Conservation (phyloP, 768 basidiomycete species). For the Artomyces pyxidatus region DNA sequence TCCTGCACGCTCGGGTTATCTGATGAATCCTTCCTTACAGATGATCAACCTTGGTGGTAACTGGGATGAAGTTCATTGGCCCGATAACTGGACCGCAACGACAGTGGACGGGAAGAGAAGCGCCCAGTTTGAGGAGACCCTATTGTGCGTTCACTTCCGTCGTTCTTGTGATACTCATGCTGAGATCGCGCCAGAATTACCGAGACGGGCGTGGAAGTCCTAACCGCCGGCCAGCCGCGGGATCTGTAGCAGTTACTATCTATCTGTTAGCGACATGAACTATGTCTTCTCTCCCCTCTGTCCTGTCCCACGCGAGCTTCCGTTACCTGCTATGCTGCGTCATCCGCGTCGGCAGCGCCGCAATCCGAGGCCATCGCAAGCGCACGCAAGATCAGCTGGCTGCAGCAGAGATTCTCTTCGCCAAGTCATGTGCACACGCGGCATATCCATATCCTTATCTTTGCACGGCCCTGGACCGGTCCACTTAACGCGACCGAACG, state of each 20-base stretch:
- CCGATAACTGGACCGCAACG: slow-evolving; percentile 94
- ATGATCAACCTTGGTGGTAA: slow-evolving; percentile 88
- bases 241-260: slow-evolving; percentile 19
- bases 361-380: neutral
- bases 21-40: slow-evolving; percentile 29
- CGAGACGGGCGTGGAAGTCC: slow-evolving; percentile 81
- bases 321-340: neutral
- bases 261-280: neutral
- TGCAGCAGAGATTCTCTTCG: neutral
- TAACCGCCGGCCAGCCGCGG: slow-evolving; percentile 51
- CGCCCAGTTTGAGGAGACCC: slow-evolving; percentile 96
- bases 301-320: neutral
- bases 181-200: slow-evolving; percentile 57
- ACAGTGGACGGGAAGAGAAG: slow-evolving; percentile 86
- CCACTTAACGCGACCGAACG: neutral
- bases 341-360: neutral
- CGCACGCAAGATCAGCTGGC: neutral
- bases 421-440: slow-evolving; percentile 3
- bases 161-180: slow-evolving; percentile 7
- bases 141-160: slow-evolving; percentile 55
- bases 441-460: slow-evolving; percentile 1
- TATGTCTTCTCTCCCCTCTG: neutral
- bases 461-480: slow-evolving; percentile 4
- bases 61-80: slow-evolving; percentile 80
- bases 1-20: slow-evolving; percentile 1